A percentile compares a stretch with the other conserved stretches of the same genome.
Conservation (phyloP, 75 land plant species). For the Pseudotsuga menziesii region DNA sequence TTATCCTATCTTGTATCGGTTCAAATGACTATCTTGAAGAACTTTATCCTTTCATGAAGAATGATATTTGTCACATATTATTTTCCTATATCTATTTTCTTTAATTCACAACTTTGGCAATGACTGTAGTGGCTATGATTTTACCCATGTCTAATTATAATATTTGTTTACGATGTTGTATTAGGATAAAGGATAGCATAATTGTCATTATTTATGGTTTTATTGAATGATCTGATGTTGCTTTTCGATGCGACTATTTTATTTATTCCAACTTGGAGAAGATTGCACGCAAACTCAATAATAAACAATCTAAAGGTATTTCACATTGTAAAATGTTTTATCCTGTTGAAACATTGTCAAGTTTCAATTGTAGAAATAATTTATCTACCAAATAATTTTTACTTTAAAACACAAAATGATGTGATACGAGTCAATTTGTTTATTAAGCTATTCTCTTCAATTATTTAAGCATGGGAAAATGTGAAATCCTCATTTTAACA, state of each 20-base stretch:
- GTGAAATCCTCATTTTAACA: background rate
- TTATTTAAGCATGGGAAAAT: no score
- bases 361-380: no score
- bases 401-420: no score
- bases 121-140: background rate
- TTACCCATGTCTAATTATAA: background rate
- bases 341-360: background rate
- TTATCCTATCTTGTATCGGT: no score
- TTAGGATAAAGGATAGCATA: background rate
- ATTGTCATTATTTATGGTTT: background rate
- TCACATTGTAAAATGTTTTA: background rate
- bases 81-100: no score
- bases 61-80: no score
- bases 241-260: slow-evolving; percentile 50
- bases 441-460: no score
- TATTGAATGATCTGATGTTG: background rate
- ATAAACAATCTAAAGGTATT: slow-evolving; percentile 27
- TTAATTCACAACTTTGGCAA: no score
- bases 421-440: no score
- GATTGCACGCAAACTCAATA: slow-evolving; percentile 25
- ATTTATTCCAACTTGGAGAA: slow-evolving; percentile 61
- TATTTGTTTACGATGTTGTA: background rate
- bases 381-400: no score
- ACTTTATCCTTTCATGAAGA: no score
- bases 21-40: no score